A percentile compares a stretch with the other conserved stretches of the same genome.
phyloP scores from a whole-genome alignment of 108 stramenopile genomes.

The Aurantiochytrium sp. region DNA sequence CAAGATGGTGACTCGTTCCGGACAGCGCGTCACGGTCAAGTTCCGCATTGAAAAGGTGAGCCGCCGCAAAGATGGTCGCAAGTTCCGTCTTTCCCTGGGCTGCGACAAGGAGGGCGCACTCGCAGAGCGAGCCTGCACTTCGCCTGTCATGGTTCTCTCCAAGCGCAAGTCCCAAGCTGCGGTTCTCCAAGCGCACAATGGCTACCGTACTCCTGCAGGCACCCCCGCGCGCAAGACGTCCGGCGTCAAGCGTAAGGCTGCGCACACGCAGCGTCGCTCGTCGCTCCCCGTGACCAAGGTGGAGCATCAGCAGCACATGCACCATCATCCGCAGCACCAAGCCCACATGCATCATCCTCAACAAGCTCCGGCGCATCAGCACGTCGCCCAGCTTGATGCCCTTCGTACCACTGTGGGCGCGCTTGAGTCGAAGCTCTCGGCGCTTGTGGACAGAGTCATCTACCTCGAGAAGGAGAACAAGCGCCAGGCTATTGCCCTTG shows the following conservation, averaged over 20 bases:
- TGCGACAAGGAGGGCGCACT: not conserved
- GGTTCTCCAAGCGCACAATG: not conserved
- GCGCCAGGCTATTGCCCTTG: not conserved
- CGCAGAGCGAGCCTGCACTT: not conserved
- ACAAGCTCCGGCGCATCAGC: not conserved
- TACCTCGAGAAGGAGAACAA: not conserved
- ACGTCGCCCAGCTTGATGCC: not conserved
- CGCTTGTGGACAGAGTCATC: not conserved
- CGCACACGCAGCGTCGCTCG: not conserved
- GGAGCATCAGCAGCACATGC: not conserved
- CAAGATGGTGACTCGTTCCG: not conserved
- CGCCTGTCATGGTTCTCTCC: not conserved
- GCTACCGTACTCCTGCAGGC: not conserved
- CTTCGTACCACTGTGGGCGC: not conserved
- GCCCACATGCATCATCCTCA: not conserved
- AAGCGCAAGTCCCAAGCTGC: not conserved
- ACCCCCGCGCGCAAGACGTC: not conserved
- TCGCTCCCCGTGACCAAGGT: not conserved
- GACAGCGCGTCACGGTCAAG: not conserved
- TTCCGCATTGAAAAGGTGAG: slow-evolving; percentile 18
- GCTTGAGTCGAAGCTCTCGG: not conserved
- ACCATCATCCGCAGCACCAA: too few relatives aligned
- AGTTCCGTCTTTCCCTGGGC: not conserved
- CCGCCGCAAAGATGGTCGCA: not conserved
- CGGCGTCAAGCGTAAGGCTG: not conserved